Percentiles rank a stretch among this genome's conserved stretches.
Conservation (phyloP, 1,284 basidiomycete genomes). For the Exsudoporus floridanus region DNA sequence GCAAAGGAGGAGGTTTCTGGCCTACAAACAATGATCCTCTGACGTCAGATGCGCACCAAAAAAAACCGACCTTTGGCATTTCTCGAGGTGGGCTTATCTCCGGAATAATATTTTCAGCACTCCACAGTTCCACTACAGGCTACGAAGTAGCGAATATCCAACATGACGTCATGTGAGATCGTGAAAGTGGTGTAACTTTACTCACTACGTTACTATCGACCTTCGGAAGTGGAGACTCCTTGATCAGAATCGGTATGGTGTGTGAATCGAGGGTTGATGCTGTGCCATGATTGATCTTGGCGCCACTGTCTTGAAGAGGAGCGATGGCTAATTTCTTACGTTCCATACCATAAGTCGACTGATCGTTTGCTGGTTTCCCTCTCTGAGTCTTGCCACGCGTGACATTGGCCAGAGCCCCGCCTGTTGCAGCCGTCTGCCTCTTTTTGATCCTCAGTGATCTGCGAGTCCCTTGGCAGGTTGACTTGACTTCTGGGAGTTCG, state of each 20-base stretch:
- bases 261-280: not conserved
- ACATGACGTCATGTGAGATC: not conserved
- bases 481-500: slow-evolving; percentile 9
- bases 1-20: not conserved
- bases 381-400: slow-evolving; percentile 8
- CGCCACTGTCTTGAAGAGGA: not conserved
- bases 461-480: slow-evolving; percentile 13
- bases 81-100: not conserved
- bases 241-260: not conserved
- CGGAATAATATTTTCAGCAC: not conserved
- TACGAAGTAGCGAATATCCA: not conserved
- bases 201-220: slow-evolving; percentile 12
- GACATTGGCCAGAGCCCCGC: slow-evolving; percentile 1
- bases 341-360: not conserved
- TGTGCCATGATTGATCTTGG: not conserved
- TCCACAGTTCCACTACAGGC: not conserved
- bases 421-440: slow-evolving; percentile 1
- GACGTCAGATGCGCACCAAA: not conserved
- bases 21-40: slow-evolving; percentile 10
- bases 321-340: not conserved
- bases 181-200: not conserved
- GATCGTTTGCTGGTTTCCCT: slow-evolving; percentile 4
- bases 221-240: not conserved
- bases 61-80: slow-evolving; percentile 16
- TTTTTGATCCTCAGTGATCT: slow-evolving; percentile 25